Evolutionary conservation across 2,329 filamentous ascomycete species (phyloP).

Genomic region (Microdochium nivale): DNA sequence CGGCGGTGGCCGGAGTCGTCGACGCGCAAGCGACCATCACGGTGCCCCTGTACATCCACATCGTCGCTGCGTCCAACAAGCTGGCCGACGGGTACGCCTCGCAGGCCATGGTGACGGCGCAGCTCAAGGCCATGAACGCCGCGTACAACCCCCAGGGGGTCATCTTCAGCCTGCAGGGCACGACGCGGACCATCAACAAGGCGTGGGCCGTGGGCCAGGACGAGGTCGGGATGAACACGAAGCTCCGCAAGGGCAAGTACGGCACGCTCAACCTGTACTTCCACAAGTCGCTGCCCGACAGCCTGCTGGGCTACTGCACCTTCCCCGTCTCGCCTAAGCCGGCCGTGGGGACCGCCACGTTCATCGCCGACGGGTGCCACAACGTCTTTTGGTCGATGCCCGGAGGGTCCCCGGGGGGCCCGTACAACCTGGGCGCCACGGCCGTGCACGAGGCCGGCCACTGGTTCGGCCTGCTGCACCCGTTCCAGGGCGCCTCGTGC

Average conservation of each 20-base stretch:
- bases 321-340: conserved; percentile 11
- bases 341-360: conserved; percentile 9
- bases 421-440: conserved; percentile 19
- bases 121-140: conserved; percentile 2
- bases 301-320: conserved; percentile 2
- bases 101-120: neutral
- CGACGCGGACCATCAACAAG: neutral
- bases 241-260: conserved; percentile 2
- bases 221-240: neutral
- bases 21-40: neutral
- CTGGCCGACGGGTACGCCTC: neutral
- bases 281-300: conserved; percentile 7
- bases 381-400: conserved; percentile 10
- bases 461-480: conserved; percentile 27
- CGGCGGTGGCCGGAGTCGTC: neutral
- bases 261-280: conserved; percentile 4
- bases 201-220: neutral
- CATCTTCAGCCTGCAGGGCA: neutral
- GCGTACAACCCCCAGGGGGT: conserved; percentile 1
- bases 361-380: conserved; percentile 7
- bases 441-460: conserved; percentile 24
- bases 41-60: conserved; percentile 1
- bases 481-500: conserved; percentile 19
- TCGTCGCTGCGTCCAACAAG: neutral
- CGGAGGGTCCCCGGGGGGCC: conserved; percentile 3